Conservation (phyloP, 352 stramenopile species). For the Globisporangium abappressorium region DNA sequence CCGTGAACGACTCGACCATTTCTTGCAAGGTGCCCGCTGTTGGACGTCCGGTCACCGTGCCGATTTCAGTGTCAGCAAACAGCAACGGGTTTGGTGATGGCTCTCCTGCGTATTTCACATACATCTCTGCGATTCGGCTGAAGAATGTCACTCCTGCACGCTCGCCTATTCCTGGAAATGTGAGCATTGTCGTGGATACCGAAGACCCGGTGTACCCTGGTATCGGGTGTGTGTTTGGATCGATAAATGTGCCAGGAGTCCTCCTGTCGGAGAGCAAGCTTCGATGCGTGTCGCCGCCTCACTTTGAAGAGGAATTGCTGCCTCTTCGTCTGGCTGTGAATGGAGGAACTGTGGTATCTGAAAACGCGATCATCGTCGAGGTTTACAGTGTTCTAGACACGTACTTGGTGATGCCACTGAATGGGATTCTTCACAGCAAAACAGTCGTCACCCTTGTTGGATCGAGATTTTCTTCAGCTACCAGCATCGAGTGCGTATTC, state of each 20-base stretch:
- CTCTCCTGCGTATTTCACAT: constrained; percentile 15
- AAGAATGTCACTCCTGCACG: constrained; percentile 1
- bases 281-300: constrained; percentile 31
- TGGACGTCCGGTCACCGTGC: constrained; percentile 22
- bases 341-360: constrained; percentile 20
- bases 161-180: constrained; percentile 8
- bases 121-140: constrained; percentile 14
- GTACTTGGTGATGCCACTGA: constrained; percentile 23
- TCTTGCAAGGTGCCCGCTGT: constrained; percentile 24
- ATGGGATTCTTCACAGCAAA: constrained; percentile 29
- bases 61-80: constrained; percentile 17
- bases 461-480: constrained; percentile 18
- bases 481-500: constrained; percentile 28
- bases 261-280: constrained; percentile 19
- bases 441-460: constrained; percentile 26
- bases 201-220: constrained; percentile 12
- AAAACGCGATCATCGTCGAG: constrained; percentile 40
- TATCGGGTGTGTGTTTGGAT: constrained; percentile 42
- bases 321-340: constrained; percentile 28
- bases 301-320: constrained; percentile 12
- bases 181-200: constrained; percentile 19
- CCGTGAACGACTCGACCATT: constrained; percentile 25
- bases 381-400: constrained; percentile 19
- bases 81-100: constrained; percentile 1
- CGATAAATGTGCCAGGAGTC: constrained; percentile 17